Conservation (phyloP, 768 basidiomycete genomes). For the Kwoniella dendrophila region DNA sequence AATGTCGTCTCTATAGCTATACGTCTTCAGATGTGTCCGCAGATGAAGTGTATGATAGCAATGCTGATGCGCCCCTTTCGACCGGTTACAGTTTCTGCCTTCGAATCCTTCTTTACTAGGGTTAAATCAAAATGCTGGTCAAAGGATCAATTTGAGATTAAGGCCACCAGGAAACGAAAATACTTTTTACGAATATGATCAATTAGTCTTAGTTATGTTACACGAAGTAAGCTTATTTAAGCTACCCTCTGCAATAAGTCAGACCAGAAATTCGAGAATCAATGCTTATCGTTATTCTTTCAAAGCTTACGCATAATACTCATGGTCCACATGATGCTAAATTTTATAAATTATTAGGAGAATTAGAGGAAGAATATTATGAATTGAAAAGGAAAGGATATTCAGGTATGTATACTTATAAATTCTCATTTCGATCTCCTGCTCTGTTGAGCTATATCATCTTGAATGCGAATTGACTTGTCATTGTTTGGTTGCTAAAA, state of each 20-base stretch:
- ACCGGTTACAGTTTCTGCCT: slow-evolving; percentile 32
- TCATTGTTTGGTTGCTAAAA: neutral
- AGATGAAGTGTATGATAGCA: too few relatives aligned
- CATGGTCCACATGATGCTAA: slow-evolving; percentile 81
- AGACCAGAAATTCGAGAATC: too few relatives aligned
- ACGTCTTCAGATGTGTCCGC: too few relatives aligned
- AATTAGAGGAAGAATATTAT: slow-evolving; percentile 82
- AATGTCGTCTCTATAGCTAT: too few relatives aligned
- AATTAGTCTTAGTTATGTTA: slow-evolving; percentile 80
- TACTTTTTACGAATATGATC: slow-evolving; percentile 73
- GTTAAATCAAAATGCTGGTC: slow-evolving; percentile 67
- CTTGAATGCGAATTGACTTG: neutral
- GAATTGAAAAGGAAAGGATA: slow-evolving; percentile 77
- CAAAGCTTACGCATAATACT: slow-evolving; percentile 87
- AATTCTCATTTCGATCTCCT: too few relatives aligned
- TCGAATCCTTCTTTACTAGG: slow-evolving; percentile 42
- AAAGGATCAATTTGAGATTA: slow-evolving; percentile 80
- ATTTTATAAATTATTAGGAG: slow-evolving; percentile 59
- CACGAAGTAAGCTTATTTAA: slow-evolving; percentile 78
- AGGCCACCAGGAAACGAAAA: slow-evolving; percentile 70
- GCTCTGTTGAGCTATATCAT: too few relatives aligned
- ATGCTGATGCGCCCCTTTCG: neutral
- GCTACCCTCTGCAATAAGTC: too few relatives aligned
- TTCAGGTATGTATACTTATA: slow-evolving; percentile 59
- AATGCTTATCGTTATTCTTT: too few relatives aligned